A percentile compares a stretch with the other conserved stretches of the same genome.
phyloP scores from a whole-genome alignment of 129 eudicot species.

The Lactuca saligna region DNA sequence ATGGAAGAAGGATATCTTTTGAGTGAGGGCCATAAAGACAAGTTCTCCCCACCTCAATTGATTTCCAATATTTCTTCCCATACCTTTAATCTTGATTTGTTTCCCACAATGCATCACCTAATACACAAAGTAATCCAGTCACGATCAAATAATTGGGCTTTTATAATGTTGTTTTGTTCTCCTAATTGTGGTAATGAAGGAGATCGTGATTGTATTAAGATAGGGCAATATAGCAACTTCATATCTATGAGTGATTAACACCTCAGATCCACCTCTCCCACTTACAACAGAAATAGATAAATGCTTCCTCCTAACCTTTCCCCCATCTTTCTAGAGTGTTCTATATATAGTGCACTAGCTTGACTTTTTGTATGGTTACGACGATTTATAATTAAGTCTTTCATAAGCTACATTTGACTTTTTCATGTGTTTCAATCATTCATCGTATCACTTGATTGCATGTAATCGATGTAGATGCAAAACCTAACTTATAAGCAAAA shows the following conservation, averaged over 20 bases:
- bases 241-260: constrained; percentile 29
- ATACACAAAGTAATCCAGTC: not conserved
- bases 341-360: constrained; percentile 16
- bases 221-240: constrained; percentile 21
- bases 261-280: constrained; percentile 30
- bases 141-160: constrained; percentile 5
- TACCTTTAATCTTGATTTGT: constrained; percentile 3
- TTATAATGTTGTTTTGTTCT: not conserved
- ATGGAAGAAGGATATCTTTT: not conserved
- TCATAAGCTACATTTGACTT: constrained; percentile 22
- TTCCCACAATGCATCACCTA: constrained; percentile 12
- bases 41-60: not conserved
- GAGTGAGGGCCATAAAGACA: not conserved
- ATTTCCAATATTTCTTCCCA: not conserved
- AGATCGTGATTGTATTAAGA: constrained; percentile 20
- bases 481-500: constrained; percentile 16
- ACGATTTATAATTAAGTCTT: not conserved
- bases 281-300: constrained; percentile 17
- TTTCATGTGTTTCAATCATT: constrained; percentile 26
- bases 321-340: constrained; percentile 27
- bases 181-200: constrained; percentile 7
- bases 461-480: constrained; percentile 24
- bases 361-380: constrained; percentile 30
- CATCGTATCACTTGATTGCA: constrained; percentile 23
- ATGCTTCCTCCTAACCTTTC: constrained; percentile 12